phyloP scores from a whole-genome alignment of 31 red algal genomes.

The Endocladia muricata region DNA sequence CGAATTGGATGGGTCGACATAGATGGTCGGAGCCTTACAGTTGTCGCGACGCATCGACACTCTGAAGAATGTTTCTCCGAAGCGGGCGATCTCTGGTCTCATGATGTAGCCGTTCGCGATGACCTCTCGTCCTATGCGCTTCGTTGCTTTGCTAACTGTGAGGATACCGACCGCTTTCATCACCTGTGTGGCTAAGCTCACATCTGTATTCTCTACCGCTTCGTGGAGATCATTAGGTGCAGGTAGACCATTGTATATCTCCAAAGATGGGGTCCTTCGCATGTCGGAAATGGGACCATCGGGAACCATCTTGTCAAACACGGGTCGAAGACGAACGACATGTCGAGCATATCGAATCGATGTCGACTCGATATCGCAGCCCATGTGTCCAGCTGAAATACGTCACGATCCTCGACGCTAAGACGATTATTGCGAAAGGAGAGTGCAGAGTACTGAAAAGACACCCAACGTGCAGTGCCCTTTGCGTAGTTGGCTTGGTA shows the following conservation, averaged over 20 bases:
- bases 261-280: conserved; percentile 10
- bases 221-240: conserved; percentile 18
- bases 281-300: conserved; percentile 26
- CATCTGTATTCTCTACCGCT: background rate
- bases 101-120: background rate
- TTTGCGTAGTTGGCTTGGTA: conserved; percentile 57
- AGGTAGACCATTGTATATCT: background rate
- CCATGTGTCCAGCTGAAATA: conserved; percentile 15
- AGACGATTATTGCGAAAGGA: conserved; percentile 11
- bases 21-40: conserved; percentile 28
- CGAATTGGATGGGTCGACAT: conserved; percentile 25
- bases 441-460: conserved; percentile 28
- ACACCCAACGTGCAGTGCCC: conserved; percentile 32
- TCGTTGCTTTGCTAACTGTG: conserved; percentile 36
- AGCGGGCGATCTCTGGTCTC: background rate
- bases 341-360: conserved; percentile 9
- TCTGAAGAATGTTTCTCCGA: conserved; percentile 12
- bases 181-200: conserved; percentile 18
- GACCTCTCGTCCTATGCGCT: conserved; percentile 2
- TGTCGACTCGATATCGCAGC: background rate
- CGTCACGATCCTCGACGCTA: background rate
- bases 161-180: conserved; percentile 41
- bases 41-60: conserved; percentile 23
- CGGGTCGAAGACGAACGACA: conserved; percentile 9
- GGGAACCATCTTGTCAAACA: conserved; percentile 34